Conservation (phyloP, 2,329 filamentous ascomycete species). For the Alternaria triticimaculans region DNA sequence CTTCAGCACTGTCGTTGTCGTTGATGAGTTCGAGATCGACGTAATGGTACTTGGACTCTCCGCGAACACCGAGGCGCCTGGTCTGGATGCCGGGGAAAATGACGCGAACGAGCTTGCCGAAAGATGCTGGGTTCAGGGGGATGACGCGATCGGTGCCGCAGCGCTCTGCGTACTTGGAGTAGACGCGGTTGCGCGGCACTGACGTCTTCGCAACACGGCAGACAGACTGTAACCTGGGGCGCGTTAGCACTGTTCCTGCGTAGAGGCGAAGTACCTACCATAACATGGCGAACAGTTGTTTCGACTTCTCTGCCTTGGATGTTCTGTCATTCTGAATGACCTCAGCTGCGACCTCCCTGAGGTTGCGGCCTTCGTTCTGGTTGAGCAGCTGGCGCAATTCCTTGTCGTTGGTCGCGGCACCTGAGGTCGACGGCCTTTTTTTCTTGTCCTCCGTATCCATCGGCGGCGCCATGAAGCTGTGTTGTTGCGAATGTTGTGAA, state of each 20-base stretch:
- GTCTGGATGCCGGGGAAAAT: conserved; percentile 96
- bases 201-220: conserved; percentile 79
- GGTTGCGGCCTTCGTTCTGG: conserved; percentile 69
- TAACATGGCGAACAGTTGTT: conserved; percentile 87
- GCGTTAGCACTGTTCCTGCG: conserved; percentile 30
- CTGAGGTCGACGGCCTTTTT: conserved; percentile 66
- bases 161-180: conserved; percentile 90
- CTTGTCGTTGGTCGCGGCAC: conserved; percentile 79
- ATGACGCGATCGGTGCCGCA: conserved; percentile 94
- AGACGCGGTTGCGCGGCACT: conserved; percentile 90
- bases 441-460: conserved; percentile 54
- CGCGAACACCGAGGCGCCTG: conserved; percentile 85
- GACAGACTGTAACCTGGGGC: conserved; percentile 71
- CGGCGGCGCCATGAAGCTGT: conserved; percentile 35
- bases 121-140: conserved; percentile 94
- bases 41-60: conserved; percentile 99
- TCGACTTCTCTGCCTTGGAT: conserved; percentile 80
- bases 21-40: conserved; percentile 61
- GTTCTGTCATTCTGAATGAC: conserved; percentile 80
- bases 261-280: conserved; percentile 64
- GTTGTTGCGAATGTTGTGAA: conserved; percentile 29
- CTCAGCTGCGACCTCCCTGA: conserved; percentile 76
- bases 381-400: conserved; percentile 78
- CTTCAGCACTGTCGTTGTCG: conserved; percentile 46
- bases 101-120: conserved; percentile 95